phyloP scores from a whole-genome alignment of 441 rosid genomes.

The Gossypium lobatum region DNA sequence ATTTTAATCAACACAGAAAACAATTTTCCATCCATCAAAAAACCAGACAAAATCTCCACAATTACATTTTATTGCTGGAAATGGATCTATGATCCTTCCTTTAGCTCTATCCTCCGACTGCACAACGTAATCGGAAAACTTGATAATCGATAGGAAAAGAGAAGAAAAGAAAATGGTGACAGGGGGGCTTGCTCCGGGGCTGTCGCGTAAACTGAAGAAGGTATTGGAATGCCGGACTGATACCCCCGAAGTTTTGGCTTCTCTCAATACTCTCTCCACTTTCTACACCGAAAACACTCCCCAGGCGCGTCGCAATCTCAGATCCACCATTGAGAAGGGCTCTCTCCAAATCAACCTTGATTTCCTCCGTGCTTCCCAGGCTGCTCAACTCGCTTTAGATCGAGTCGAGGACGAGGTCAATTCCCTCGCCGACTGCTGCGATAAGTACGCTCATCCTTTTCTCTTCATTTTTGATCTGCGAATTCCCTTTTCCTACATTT shows the following conservation, averaged over 20 bases:
- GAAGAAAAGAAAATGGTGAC: constrained; percentile 31
- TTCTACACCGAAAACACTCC: constrained; percentile 85
- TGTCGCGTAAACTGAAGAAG: constrained; percentile 89
- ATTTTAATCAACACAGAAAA: background rate
- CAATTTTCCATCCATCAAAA: background rate
- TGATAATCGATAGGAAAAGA: background rate
- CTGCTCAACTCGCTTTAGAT: constrained; percentile 84
- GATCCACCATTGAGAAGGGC: constrained; percentile 96
- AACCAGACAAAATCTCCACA: background rate
- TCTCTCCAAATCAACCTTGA: constrained; percentile 80
- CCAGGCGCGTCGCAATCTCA: constrained; percentile 88
- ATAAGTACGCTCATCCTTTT: constrained; percentile 31
- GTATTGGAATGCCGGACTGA: constrained; percentile 88
- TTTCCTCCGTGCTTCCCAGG: constrained; percentile 66
- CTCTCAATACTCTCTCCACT: constrained; percentile 77
- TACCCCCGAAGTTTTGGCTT: constrained; percentile 71
- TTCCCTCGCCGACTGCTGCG: constrained; percentile 89
- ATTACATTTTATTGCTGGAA: background rate
- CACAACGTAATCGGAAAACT: background rate
- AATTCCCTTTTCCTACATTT: background rate
- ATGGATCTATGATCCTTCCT: background rate
- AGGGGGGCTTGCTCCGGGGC: constrained; percentile 82
- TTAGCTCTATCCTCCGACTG: background rate
- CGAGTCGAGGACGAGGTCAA: constrained; percentile 91
- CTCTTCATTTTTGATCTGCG: background rate